A percentile compares a stretch with the other conserved stretches of the same genome.
phyloP scores from a whole-genome alignment of 768 basidiomycete genomes.

The Termitomyces sp. region DNA sequence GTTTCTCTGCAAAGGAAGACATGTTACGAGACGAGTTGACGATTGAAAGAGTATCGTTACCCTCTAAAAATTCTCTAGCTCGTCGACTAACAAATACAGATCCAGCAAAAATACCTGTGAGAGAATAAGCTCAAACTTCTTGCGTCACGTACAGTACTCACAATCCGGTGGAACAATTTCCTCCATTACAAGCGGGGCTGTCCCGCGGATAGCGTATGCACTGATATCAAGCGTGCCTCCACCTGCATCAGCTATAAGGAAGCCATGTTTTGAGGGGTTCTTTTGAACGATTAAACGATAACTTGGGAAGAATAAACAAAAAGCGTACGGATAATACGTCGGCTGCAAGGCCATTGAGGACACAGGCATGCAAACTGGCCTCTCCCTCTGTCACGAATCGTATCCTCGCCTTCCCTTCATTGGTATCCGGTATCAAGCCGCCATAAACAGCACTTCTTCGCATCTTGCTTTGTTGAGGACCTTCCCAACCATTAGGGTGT shows the following conservation, averaged over 20 bases:
- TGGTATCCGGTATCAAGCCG: constrained; percentile 70
- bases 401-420: constrained; percentile 68
- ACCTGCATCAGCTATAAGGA: constrained; percentile 77
- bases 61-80: constrained; percentile 69
- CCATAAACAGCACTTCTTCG: constrained; percentile 69
- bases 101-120: constrained; percentile 73
- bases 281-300: constrained; percentile 18
- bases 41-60: constrained; percentile 26
- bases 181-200: constrained; percentile 71
- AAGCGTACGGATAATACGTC: constrained; percentile 68
- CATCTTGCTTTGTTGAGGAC: constrained; percentile 75
- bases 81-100: constrained; percentile 80
- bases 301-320: background rate
- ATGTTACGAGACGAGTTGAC: background rate
- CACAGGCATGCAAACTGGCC: constrained; percentile 79
- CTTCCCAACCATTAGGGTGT: constrained; percentile 85
- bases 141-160: constrained; percentile 26
- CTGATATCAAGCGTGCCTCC: constrained; percentile 82
- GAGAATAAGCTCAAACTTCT: constrained; percentile 1
- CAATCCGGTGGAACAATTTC: constrained; percentile 84
- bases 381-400: constrained; percentile 83
- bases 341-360: constrained; percentile 71
- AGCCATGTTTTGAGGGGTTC: constrained; percentile 75
- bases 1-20: constrained; percentile 48
- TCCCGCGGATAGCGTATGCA: constrained; percentile 71